Evolutionary conservation across 1,284 basidiomycete genomes (phyloP).

Genomic region (Tilletiopsis washingtonensis): DNA sequence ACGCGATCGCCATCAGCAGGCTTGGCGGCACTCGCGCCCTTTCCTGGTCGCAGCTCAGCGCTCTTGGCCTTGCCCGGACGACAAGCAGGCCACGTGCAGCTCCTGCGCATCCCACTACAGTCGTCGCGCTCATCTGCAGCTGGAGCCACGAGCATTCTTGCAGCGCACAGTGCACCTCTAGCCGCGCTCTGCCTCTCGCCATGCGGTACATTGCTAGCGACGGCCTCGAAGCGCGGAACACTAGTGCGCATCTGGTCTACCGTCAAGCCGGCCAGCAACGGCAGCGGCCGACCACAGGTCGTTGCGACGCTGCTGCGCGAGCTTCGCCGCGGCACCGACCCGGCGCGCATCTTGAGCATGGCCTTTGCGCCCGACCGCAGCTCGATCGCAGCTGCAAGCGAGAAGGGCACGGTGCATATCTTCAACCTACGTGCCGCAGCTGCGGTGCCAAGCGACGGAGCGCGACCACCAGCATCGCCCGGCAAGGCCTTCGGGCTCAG

Average conservation of each 20-base stretch:
- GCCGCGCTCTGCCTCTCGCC: slow-evolving; percentile 23
- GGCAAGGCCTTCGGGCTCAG: slow-evolving; percentile 3
- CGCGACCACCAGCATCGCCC: too few relatives aligned
- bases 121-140: background rate
- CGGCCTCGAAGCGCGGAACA: slow-evolving; percentile 33
- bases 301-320: slow-evolving; percentile 21
- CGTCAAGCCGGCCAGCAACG: background rate
- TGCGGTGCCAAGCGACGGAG: too few relatives aligned
- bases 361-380: slow-evolving; percentile 26
- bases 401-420: slow-evolving; percentile 40
- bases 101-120: slow-evolving; percentile 15
- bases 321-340: slow-evolving; percentile 31
- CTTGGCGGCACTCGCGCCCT: slow-evolving; percentile 11
- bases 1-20: slow-evolving; percentile 7
- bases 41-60: background rate
- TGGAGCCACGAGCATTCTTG: slow-evolving; percentile 33
- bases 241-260: slow-evolving; percentile 32
- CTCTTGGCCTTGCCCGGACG: slow-evolving; percentile 31
- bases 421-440: slow-evolving; percentile 23
- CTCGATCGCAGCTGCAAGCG: slow-evolving; percentile 29
- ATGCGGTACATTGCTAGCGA: slow-evolving; percentile 19
- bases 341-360: slow-evolving; percentile 31
- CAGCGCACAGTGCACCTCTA: slow-evolving; percentile 27
- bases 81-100: slow-evolving; percentile 36
- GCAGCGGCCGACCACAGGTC: background rate